Percentiles rank a stretch among this genome's conserved stretches.
Conservation (phyloP, 768 basidiomycete genomes). For the Xerocomellus chrysenteron region DNA sequence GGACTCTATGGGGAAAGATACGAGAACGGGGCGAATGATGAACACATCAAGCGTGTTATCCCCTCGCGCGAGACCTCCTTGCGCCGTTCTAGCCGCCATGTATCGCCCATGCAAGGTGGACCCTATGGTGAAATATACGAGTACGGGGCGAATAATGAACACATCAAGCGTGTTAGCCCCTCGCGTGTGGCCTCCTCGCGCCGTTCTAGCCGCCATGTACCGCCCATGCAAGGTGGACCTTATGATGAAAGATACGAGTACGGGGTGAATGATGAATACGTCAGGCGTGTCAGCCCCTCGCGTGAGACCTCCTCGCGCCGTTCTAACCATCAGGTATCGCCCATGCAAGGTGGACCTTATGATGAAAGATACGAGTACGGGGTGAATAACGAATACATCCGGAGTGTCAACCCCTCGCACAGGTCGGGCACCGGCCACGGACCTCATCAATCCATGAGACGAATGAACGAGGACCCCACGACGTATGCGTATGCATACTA, state of each 20-base stretch:
- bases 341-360: background rate
- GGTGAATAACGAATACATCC: too few species aligned
- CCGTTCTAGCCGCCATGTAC: background rate
- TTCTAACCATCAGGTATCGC: background rate
- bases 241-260: background rate
- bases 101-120: background rate
- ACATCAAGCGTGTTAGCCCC: background rate
- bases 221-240: background rate
- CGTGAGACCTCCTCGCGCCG: background rate
- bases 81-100: background rate
- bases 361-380: background rate
- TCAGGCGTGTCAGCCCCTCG: too few species aligned
- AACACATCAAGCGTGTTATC: too few species aligned
- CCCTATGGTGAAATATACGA: background rate
- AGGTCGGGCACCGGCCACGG: background rate
- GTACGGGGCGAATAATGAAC: background rate
- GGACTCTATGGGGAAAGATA: background rate
- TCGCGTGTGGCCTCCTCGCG: background rate
- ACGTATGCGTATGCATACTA: background rate
- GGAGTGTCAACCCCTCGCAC: background rate
- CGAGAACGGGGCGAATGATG: background rate
- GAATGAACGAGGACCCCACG: background rate
- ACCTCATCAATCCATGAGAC: background rate
- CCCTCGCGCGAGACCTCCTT: background rate
- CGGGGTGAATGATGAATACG: background rate